Evolutionary conservation across 1,284 basidiomycete genomes (phyloP).

Genomic region (Exobasidium cylindrosporum): DNA sequence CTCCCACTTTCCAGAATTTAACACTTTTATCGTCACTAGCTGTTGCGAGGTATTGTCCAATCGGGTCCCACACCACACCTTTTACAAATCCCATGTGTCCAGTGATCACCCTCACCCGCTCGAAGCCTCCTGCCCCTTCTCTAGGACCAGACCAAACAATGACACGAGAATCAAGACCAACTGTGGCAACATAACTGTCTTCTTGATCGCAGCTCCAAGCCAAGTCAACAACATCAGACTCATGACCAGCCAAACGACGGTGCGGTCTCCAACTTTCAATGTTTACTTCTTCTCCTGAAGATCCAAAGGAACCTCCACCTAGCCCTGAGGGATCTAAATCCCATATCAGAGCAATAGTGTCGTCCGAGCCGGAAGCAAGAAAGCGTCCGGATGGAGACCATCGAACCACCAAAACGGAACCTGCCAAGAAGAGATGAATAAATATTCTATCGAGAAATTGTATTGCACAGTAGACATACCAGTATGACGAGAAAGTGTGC

Average conservation of each 20-base stretch:
- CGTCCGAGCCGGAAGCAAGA: slow-evolving; percentile 94
- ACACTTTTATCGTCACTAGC: slow-evolving; percentile 93
- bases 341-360: slow-evolving; percentile 94
- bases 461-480: background rate
- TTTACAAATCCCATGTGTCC: slow-evolving; percentile 95
- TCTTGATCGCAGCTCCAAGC: slow-evolving; percentile 90
- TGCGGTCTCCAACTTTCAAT: slow-evolving; percentile 96
- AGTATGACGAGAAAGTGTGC: slow-evolving; percentile 87
- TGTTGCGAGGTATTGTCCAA: slow-evolving; percentile 76
- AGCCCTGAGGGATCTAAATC: slow-evolving; percentile 67
- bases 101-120: slow-evolving; percentile 70
- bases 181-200: slow-evolving; percentile 75
- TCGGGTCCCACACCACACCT: slow-evolving; percentile 96
- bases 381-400: slow-evolving; percentile 93
- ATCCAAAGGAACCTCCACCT: slow-evolving; percentile 39
- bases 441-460: background rate
- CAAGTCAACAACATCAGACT: slow-evolving; percentile 81
- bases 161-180: slow-evolving; percentile 85
- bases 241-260: slow-evolving; percentile 82
- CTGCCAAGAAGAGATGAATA: slow-evolving; percentile 46
- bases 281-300: slow-evolving; percentile 35
- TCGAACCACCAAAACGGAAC: slow-evolving; percentile 86
- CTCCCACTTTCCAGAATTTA: slow-evolving; percentile 85
- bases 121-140: slow-evolving; percentile 30
- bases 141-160: slow-evolving; percentile 69